Evolutionary conservation across 2,329 filamentous ascomycete species (phyloP), one percentile per base, ranked within the genome.

Genomic region (Byssochlamys sp.): DNA sequence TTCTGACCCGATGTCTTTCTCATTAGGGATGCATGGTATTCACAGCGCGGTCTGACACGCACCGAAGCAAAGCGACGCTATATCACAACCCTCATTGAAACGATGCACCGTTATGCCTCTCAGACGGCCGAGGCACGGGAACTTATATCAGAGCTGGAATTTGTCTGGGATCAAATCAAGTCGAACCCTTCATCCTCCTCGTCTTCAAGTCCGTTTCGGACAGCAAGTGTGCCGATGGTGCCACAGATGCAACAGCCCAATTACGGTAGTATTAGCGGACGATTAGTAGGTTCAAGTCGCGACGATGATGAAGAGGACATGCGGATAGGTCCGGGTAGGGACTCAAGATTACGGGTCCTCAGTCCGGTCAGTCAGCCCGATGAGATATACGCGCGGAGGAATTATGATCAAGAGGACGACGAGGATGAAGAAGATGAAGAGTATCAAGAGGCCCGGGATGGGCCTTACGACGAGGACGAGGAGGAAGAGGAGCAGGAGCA

Each of bases 81-180:
- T 72, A 92, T 99, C 70, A 89, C 91, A 67, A 91, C 90, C 19
- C 79, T 99, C 59, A 95, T 99, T 72, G 88, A 92, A 66, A 97
- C 91, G 0, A 97, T 99, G 91, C 91, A 96, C 77, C 84, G 85
- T 69, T 97, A 95, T 77, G 94, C 94, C 54, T 94, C 81, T 50
- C 82, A 87, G 48, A 96, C 91, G 0, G 68, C 74, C 53, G 91
- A 96, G 70, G 90, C 90, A 6, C 83, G 87, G 59, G 91, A 95
- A 73, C 81, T 99, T 45, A 91, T 97, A 39, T 81, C 86, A 9
- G 94, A 99, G 73, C 83, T 99, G n/a, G 94, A 99, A 75, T 99
- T 97, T 67, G 92, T 99, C 45, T 99, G 94, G 94, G 91, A 96
- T 65, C 94, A 97, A 72, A 92, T 99, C 66, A 95, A 94, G 73